Evolutionary conservation across 2,329 filamentous ascomycete genomes (phyloP), one percentile per base, ranked within the genome.

Genomic region (Trichoderma lentiforme): DNA sequence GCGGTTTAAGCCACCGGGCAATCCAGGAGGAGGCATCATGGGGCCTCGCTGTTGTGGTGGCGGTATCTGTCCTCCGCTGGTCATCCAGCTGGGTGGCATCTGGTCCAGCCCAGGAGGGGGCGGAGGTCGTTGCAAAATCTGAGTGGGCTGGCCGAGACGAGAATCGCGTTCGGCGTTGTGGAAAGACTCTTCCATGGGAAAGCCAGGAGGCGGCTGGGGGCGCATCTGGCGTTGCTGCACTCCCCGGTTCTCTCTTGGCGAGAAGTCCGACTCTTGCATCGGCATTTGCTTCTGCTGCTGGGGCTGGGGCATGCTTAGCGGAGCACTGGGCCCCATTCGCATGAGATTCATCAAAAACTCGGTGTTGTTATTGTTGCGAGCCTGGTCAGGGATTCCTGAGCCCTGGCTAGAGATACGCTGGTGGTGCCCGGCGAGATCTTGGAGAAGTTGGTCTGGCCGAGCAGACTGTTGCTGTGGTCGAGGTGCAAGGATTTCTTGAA

Each of bases 321-420:
- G 70, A 28, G 67, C 73, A 26, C 72, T 87, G 0, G 86, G 83
- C 1, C 78, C 79, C 47, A 82, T 82, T 72, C 86, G 85, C 93
- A 97, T 96, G 34, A 97, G 86, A 73, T 91, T 92, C 81, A 97
- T 93, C 63, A 97, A 84, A 79, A 96, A 95, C 74, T 97, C 92
- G n/a, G 92, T 89, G 76, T 95, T 93, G 76, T 86, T 89, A 79
- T 87, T 90, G 78, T 84, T 86, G 62, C 83, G 84, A 75, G 75
- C 81, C 72, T 84, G 83, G 66, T 88, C 86, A 43, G 82, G 80
- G 39, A 86, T 83, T 7, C 79, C 79, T 18, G 83, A 84, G 47
- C 83, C 81, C 73, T 89, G 88, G 76, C 83, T 88, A 21, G 86
- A 83, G 15, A 85, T 82, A 51, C 85, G 85, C 75, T 89, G 88